Base-by-base conservation (phyloP, 768 basidiomycete genomes). In the Suillus paluster region DNA sequence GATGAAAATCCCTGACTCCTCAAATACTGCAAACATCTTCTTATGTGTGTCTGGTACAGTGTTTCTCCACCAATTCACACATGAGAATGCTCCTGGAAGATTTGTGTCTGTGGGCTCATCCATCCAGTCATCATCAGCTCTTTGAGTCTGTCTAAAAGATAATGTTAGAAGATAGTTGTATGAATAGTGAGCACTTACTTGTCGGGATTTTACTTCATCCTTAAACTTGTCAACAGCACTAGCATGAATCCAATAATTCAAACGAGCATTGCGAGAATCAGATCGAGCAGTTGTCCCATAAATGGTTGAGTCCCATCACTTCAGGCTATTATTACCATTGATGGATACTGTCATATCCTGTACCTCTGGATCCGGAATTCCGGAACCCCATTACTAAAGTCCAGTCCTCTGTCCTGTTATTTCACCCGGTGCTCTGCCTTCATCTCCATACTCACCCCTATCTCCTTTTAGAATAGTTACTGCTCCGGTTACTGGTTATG, bases 41-140 rank as follows among this genome's bases (percentile, higher is more conserved):
- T 63, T 56, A 1, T 1, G 30, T n/a, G 38, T 11, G 1, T 68
- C 66, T 0, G 61, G 14, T 1, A 39, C 6, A 14, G 66, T 63
- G 54, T 68, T 68, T 1, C 14, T 10, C 66, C 66, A 64, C 8
- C 34, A 15, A 1, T 39, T 27, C 11, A 63, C 48, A 41, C 63
- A 57, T 33, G 36, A n/a, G 44, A 59, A 42, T 14, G 33, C 52
- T 15, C 23, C 39, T 23, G 49, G 61, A 11, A 46, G 15, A 15
- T 50, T 17, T 15, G 27, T 57, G 15, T 57, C 41, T 50, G 14
- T 36, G 34, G 34, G 11, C 34, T 36, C 49, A 25, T 50, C 49
- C 21, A 21, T 11, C 49, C 49, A 50, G 49, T 50, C 33, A 33
- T 50, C 49, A 36, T 36, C 17, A n/a, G 10, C 34, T 36, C 34